Base-by-base conservation (phyloP, 139 green algal species). In the Haematococcus sp. region DNA sequence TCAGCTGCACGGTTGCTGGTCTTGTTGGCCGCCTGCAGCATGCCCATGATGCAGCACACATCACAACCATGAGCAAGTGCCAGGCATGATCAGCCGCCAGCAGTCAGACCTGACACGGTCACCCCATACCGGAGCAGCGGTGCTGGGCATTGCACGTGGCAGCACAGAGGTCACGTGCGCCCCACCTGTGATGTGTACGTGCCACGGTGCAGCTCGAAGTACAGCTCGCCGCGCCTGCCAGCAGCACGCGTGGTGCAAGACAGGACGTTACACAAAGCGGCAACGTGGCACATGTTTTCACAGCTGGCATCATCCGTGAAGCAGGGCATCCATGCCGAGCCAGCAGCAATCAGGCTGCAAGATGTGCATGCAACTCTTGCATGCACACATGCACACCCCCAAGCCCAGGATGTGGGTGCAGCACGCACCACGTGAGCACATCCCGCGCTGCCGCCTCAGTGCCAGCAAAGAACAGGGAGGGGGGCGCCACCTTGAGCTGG, bases 191-290 rank as follows among this genome's bases (percentile, higher is more conserved):
- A 69, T 44, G 77, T 83, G 71, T 83, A 83, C 30, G 77, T 83
- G 33, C 77, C 77, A 19, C 77, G 72, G 60, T 83, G 77, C 22
- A 83, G 67, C 77, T 83, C 77, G 43, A 83, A 79, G 67, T 83
- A 83, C 66, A 83, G 33, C 66, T 83, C 72, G 5, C 71, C 77
- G 28, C 66, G 77, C 77, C 77, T 78, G 63, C 17, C 33, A 30
- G 63, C 16, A 25, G 9, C 51, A 28, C n/a, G n/a, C n/a, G n/a
- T n/a, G n/a, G n/a, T n/a, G n/a, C n/a, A n/a, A n/a, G n/a, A n/a
- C n/a, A n/a, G n/a, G n/a, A n/a, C n/a, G n/a, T n/a, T n/a, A n/a
- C n/a, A n/a, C n/a, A n/a, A n/a, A n/a, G n/a, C n/a, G n/a, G n/a
- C n/a, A n/a, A n/a, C n/a, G n/a, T n/a, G n/a, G n/a, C n/a, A n/a